A percentile compares a stretch with the other conserved stretches of the same genome.
Evolutionary conservation across 1,284 basidiomycete genomes (phyloP).

Genomic region (Vanrija sp.): DNA sequence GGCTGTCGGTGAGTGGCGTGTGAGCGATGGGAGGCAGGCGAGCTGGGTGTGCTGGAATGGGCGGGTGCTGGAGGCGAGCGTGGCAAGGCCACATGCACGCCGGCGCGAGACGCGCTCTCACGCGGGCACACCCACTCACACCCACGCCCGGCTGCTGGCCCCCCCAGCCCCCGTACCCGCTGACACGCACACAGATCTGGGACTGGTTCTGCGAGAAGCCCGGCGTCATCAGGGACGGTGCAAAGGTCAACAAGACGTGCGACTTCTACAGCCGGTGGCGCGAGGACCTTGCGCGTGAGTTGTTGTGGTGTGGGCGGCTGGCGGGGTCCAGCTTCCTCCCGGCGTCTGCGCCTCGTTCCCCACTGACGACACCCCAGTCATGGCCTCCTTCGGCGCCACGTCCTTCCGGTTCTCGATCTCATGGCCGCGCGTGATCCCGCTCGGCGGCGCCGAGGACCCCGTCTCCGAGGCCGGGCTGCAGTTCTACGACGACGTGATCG

Average conservation of each 20-base stretch:
- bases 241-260: constrained; percentile 64
- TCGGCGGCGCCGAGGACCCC: constrained; percentile 63
- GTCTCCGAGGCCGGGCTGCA: constrained; percentile 64
- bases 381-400: constrained; percentile 60
- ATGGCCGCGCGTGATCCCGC: constrained; percentile 68
- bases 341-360: background rate
- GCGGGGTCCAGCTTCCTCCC: background rate
- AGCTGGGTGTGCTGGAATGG: constrained; percentile 1
- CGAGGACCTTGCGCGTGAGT: constrained; percentile 59
- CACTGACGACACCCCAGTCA: constrained; percentile 36
- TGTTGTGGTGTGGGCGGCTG: background rate
- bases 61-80: constrained; percentile 11
- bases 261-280: constrained; percentile 66
- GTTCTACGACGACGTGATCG: constrained; percentile 24
- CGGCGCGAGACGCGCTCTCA: too few relatives aligned
- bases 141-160: background rate
- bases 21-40: background rate
- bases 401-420: constrained; percentile 66
- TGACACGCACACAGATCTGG: constrained; percentile 60
- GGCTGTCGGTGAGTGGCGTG: constrained; percentile 22
- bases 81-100: background rate
- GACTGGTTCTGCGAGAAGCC: constrained; percentile 66
- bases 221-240: constrained; percentile 63
- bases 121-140: too few relatives aligned
- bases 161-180: background rate